phyloP scores from a whole-genome alignment of 176 grass and related monocot species.

The Rhynchospora tenuis region DNA sequence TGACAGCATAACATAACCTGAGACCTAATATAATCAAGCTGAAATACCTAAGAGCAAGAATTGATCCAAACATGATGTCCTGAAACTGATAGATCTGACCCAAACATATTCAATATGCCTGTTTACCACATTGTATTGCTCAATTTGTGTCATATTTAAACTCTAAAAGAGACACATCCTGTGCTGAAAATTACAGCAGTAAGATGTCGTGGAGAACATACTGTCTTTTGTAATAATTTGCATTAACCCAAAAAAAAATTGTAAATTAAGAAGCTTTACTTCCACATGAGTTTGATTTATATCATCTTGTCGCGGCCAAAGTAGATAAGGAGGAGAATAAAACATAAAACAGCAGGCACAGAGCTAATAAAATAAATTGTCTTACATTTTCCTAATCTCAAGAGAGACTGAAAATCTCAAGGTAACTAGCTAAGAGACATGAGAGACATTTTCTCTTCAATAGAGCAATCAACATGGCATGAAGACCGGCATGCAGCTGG shows the following conservation, averaged over 20 bases:
- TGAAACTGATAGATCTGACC: background rate
- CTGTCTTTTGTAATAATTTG: background rate
- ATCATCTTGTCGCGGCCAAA: background rate
- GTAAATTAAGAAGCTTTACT: background rate
- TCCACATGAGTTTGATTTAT: background rate
- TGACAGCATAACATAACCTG: background rate
- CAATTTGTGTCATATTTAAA: background rate
- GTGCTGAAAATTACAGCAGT: background rate
- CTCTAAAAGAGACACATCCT: background rate
- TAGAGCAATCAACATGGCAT: conserved; percentile 72
- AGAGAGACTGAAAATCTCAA: background rate
- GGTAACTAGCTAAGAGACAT: conserved; percentile 50
- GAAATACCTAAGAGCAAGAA: too few relatives aligned
- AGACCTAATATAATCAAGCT: background rate
- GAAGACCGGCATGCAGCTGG: conserved; percentile 64
- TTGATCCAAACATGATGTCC: background rate
- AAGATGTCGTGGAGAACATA: background rate
- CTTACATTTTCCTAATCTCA: too few relatives aligned
- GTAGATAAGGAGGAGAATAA: background rate
- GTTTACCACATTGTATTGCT: background rate
- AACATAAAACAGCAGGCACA: background rate
- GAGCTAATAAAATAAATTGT: background rate
- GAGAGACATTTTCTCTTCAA: conserved; percentile 71
- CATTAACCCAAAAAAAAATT: background rate
- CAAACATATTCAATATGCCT: background rate